Conservation (phyloP, 768 basidiomycete species). For the Hygrocybe coccinea region DNA sequence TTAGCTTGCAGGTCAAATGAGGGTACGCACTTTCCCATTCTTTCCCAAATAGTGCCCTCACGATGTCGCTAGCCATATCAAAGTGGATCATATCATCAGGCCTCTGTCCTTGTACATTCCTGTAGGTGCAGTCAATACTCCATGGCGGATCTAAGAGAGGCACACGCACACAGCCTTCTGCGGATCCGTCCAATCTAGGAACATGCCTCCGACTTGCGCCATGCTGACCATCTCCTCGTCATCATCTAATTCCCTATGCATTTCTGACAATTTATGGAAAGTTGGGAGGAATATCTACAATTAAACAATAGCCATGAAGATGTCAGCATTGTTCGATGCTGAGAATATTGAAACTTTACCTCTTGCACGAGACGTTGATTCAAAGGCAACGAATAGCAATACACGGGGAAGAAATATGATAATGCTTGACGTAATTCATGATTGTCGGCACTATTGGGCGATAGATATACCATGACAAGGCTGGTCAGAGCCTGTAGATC, state of each 20-base stretch:
- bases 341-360: conserved; percentile 30
- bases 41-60: conserved; percentile 39
- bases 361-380: conserved; percentile 74
- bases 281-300: conserved; percentile 52
- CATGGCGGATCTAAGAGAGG: neutral
- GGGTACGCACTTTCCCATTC: conserved; percentile 48
- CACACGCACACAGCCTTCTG: conserved; percentile 29
- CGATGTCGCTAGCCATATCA: conserved; percentile 46
- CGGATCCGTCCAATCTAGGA: conserved; percentile 76
- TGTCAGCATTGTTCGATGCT: neutral
- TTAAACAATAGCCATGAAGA: neutral
- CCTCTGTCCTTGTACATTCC: conserved; percentile 18
- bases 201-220: conserved; percentile 54
- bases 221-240: conserved; percentile 56
- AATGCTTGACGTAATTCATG: conserved; percentile 82
- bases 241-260: conserved; percentile 48
- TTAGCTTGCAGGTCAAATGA: neutral
- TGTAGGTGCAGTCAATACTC: neutral
- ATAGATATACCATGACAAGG: conserved; percentile 58
- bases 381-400: conserved; percentile 69
- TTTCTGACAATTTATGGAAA: conserved; percentile 46
- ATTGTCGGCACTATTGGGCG: conserved; percentile 75
- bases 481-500: conserved; percentile 35
- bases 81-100: conserved; percentile 39
- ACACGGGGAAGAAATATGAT: conserved; percentile 81